Conservation (phyloP, 805 yeast species). For the Candida arabinofermentans region DNA sequence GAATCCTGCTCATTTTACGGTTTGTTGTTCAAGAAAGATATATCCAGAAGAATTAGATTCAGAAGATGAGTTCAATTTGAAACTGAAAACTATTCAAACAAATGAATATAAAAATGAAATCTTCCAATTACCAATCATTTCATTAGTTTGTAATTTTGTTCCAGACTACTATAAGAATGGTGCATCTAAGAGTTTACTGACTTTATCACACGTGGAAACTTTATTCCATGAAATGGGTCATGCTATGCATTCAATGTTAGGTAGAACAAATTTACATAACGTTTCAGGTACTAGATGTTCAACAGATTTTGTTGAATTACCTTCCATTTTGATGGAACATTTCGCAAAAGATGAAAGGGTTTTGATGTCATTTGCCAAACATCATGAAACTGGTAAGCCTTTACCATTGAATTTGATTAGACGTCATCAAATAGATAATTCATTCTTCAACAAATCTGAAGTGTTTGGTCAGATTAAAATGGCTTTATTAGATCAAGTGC, state of each 20-base stretch:
- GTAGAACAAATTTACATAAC: conserved; percentile 84
- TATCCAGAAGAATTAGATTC: conserved; percentile 48
- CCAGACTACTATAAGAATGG: conserved; percentile 28
- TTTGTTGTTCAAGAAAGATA: conserved; percentile 85
- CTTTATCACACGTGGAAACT: conserved; percentile 83
- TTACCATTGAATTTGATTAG: conserved; percentile 49
- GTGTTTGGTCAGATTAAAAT: conserved; percentile 82
- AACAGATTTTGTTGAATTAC: conserved; percentile 94
- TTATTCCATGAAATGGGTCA: conserved; percentile 99
- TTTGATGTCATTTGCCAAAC: conserved; percentile 65
- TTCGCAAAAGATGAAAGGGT: conserved; percentile 84
- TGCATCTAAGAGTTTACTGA: conserved; percentile 52
- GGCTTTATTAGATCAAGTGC: conserved; percentile 81
- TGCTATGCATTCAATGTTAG: conserved; percentile 97
- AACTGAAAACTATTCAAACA: conserved; percentile 29
- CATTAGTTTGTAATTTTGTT: conserved; percentile 80
- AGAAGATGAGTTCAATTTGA: conserved; percentile 34
- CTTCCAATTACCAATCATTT: conserved; percentile 85
- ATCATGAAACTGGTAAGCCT: conserved; percentile 61
- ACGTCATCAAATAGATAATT: conserved; percentile 47
- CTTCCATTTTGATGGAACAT: conserved; percentile 93
- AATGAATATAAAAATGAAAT: conserved; percentile 40
- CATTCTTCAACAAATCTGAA: conserved; percentile 62
- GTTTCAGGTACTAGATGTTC: conserved; percentile 93
- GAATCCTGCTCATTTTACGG: conserved; percentile 93